Base-by-base conservation (phyloP, 1,284 basidiomycete species). In the Ustilago sp. region DNA sequence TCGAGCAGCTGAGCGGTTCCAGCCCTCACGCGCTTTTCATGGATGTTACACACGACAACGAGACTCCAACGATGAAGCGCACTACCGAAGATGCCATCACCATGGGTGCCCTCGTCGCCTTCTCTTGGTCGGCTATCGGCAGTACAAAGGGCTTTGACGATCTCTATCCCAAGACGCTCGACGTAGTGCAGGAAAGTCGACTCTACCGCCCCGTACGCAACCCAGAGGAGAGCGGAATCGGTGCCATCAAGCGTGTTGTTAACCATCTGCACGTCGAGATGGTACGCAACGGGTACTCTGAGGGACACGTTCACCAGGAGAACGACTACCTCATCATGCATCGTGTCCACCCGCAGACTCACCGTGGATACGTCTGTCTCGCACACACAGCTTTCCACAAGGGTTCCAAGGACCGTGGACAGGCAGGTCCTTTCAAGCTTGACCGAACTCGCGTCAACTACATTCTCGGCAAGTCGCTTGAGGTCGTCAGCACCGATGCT, bases 31-130 rank as follows among this genome's bases (percentile, higher is more conserved):
- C 82, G 2, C 78, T 83, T 11, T 83, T 83, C 69, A 83, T 83
- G 82, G 82, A 83, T 55, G 58, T 82, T 11, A 83, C 82, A 0
- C 82, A 83, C 63, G 82, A 83, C 69, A 83, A 83, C 48, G 81
- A 83, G 67, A 83, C 82, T 8, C 81, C 81, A 15, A 76, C 81
- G 5, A 67, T 69, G 51, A 83, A 83, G 76, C 73, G 82, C 15
- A 83, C 81, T 1, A 77, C 81, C 15, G 77, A 83, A 51, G 82
- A 83, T 51, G 80, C 81, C 39, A 76, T 83, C 68, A 83, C 82
- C 4, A 83, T 83, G 81, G 82, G 80, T 17, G 73, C 82, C 28
- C 78, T 83, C 15, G 80, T 83, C 17, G 73, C 79, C 36, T 83
- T 83, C 61, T 83, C 78, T 11, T 83, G 81, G 81, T 81, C 78